Percentiles rank a stretch among this genome's conserved stretches.
Conservation (phyloP, 352 stramenopile genomes). For the Globisporangium canariense region DNA sequence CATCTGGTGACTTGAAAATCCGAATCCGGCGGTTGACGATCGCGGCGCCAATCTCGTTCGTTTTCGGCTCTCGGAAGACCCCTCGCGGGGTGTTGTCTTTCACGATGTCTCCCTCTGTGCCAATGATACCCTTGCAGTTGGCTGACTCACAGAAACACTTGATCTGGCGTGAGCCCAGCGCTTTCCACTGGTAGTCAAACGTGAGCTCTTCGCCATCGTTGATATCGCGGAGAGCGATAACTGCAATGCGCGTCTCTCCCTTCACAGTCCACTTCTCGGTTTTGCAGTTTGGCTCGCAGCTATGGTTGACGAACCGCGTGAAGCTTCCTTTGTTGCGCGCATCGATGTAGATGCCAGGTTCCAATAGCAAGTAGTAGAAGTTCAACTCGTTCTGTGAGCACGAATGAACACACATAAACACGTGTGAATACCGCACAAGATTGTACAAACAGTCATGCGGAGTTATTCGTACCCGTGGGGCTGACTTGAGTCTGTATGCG, state of each 20-base stretch:
- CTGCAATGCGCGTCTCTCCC: constrained; percentile 91
- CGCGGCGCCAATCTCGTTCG: constrained; percentile 36
- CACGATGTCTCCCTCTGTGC: constrained; percentile 37
- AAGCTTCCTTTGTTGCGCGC: constrained; percentile 90
- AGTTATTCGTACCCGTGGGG: constrained; percentile 34
- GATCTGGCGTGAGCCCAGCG: constrained; percentile 75
- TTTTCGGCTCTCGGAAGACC: constrained; percentile 65
- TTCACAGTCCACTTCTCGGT: constrained; percentile 94
- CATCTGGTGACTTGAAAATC: constrained; percentile 53
- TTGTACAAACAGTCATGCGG: neutral
- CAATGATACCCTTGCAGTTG: constrained; percentile 80
- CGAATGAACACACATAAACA: constrained; percentile 5
- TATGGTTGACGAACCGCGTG: constrained; percentile 96
- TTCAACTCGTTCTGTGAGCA: constrained; percentile 66
- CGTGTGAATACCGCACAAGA: neutral
- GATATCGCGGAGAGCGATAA: constrained; percentile 92
- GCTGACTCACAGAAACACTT: constrained; percentile 67
- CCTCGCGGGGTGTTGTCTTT: constrained; percentile 41
- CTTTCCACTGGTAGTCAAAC: constrained; percentile 97
- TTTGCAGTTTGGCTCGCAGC: constrained; percentile 93
- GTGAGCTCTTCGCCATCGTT: constrained; percentile 87
- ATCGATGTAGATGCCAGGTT: constrained; percentile 87
- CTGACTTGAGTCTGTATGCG: constrained; percentile 44
- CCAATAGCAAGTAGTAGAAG: constrained; percentile 85
- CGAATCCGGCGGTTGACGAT: constrained; percentile 62